Conservation (phyloP, 305 asterid genomes). For the Caryopteris hybrid region DNA sequence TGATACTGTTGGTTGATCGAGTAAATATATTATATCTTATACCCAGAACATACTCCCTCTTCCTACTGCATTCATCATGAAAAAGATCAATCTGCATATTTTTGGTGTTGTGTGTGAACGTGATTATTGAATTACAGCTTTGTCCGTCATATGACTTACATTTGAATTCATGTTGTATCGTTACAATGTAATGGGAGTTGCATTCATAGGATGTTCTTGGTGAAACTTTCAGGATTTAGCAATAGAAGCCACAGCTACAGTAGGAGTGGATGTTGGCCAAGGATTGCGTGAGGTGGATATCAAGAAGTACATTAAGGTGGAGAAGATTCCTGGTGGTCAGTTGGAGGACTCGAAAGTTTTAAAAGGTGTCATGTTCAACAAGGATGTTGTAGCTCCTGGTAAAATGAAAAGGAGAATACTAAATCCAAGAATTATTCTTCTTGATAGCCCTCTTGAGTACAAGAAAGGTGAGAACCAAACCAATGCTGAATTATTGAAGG, state of each 20-base stretch:
- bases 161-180: background rate
- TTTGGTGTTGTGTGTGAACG: background rate
- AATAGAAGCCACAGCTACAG: conserved; percentile 78
- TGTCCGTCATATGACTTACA: background rate
- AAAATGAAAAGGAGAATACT: conserved; percentile 89
- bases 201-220: conserved; percentile 10
- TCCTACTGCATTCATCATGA: background rate
- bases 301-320: conserved; percentile 90
- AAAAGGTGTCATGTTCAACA: conserved; percentile 91
- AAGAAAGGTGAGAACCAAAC: conserved; percentile 99
- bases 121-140: background rate
- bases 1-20: background rate
- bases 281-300: conserved; percentile 95
- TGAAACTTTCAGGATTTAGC: conserved; percentile 66
- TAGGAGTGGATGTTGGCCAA: conserved; percentile 87
- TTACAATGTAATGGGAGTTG: background rate
- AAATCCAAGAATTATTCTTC: conserved; percentile 88
- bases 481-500: conserved; percentile 83
- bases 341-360: conserved; percentile 89
- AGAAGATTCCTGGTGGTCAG: conserved; percentile 96
- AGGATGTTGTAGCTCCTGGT: conserved; percentile 97
- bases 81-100: background rate
- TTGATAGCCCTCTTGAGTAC: conserved; percentile 94
- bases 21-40: background rate
- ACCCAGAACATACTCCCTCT: background rate